Conservation (phyloP, 2,329 filamentous ascomycete species). For the Geosmithia flava region DNA sequence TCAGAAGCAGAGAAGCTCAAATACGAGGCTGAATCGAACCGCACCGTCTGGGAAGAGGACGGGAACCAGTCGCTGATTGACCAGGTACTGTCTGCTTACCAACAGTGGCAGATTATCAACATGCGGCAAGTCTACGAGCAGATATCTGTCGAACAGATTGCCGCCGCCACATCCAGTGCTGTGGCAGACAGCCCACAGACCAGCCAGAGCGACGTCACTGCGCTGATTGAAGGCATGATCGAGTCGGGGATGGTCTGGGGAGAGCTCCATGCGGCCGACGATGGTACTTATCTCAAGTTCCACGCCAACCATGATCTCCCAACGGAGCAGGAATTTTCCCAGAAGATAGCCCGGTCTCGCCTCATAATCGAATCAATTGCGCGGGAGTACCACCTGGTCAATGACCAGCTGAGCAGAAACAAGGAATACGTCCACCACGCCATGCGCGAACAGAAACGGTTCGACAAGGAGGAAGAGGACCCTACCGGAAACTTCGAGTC, state of each 20-base stretch:
- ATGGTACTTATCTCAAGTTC: conserved; percentile 38
- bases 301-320: conserved; percentile 25
- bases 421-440: conserved; percentile 41
- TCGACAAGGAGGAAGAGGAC: conserved; percentile 27
- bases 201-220: conserved; percentile 28
- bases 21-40: conserved; percentile 48
- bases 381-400: conserved; percentile 35
- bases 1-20: conserved; percentile 42
- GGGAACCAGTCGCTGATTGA: conserved; percentile 59
- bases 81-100: conserved; percentile 58
- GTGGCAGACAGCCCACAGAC: conserved; percentile 33
- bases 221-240: conserved; percentile 43
- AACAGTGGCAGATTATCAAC: conserved; percentile 62
- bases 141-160: conserved; percentile 41
- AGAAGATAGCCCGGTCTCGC: conserved; percentile 28
- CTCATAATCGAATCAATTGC: conserved; percentile 30
- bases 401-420: conserved; percentile 40
- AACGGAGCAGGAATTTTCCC: conserved; percentile 37
- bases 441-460: conserved; percentile 30
- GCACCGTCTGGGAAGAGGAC: conserved; percentile 53
- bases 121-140: conserved; percentile 60
- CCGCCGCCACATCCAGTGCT: conserved; percentile 37
- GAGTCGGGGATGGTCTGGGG: conserved; percentile 38
- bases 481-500: conserved; percentile 27
- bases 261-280: conserved; percentile 31